Conservation (phyloP, 768 basidiomycete genomes). For the Russula earlei region DNA sequence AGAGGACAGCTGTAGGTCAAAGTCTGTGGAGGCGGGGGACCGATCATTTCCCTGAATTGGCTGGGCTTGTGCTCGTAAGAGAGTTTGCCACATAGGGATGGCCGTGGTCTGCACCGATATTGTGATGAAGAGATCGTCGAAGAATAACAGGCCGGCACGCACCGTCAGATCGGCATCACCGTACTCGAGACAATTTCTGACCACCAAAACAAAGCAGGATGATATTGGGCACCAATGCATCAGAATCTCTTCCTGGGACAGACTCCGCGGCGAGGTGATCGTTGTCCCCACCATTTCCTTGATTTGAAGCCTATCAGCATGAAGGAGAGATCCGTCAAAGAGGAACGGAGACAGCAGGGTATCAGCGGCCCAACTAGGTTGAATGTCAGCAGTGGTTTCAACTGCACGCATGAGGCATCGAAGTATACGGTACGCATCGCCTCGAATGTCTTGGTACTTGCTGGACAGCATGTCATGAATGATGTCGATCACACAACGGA, state of each 20-base stretch:
- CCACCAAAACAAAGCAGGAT: background rate
- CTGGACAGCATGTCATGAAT: constrained; percentile 13
- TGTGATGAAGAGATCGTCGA: background rate
- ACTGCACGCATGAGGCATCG: background rate
- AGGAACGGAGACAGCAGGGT: background rate
- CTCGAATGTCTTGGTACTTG: background rate
- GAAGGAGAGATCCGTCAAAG: constrained; percentile 10
- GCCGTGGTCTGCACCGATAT: background rate
- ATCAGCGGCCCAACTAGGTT: background rate
- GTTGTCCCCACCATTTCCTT: background rate
- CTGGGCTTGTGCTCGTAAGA: background rate
- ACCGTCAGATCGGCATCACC: background rate
- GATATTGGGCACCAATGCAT: constrained; percentile 1
- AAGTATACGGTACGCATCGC: background rate
- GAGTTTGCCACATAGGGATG: constrained; percentile 2
- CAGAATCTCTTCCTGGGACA: constrained; percentile 8
- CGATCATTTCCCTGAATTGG: background rate
- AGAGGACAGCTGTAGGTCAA: background rate
- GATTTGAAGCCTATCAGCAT: constrained; percentile 1
- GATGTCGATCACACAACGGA: background rate
- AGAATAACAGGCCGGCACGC: background rate
- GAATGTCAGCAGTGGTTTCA: background rate
- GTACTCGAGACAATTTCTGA: background rate
- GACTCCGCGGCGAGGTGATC: constrained; percentile 1
- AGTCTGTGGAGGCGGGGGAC: background rate